Percentiles rank a stretch among this genome's conserved stretches.
These are phyloP conservation scores for Parafenestella ontariensis DNA, from an alignment of 2,329 filamentous ascomycete genomes.

Conservation along the genomic window DNA sequence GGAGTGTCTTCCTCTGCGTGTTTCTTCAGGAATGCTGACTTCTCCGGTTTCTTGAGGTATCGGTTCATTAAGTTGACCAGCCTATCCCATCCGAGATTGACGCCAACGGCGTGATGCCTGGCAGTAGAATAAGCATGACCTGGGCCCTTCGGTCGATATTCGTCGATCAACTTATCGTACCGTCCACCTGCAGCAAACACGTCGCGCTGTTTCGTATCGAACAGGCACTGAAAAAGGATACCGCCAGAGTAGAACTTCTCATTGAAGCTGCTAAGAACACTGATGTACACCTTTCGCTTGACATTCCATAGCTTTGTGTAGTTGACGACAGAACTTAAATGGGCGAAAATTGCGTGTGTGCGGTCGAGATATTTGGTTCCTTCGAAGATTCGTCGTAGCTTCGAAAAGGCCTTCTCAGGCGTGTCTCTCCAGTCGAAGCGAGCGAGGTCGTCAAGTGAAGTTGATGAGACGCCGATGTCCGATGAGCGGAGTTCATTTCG, in stretches of 20 bases:
- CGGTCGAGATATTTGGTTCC: constrained; percentile 61
- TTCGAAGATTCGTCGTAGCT: constrained; percentile 62
- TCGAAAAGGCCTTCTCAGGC: constrained; percentile 76
- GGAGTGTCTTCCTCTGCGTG: constrained; percentile 64
- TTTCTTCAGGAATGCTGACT: constrained; percentile 70
- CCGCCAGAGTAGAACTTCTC: constrained; percentile 85
- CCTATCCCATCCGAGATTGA: constrained; percentile 88
- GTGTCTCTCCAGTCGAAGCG: constrained; percentile 87
- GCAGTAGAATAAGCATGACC: constrained; percentile 55
- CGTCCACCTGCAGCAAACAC: constrained; percentile 93
- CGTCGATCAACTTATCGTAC: constrained; percentile 87
- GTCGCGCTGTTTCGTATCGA: constrained; percentile 79
- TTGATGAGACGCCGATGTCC: constrained; percentile 81
- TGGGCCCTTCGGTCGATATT: constrained; percentile 75
- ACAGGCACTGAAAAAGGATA: constrained; percentile 87
- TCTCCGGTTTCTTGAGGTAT: constrained; percentile 57
- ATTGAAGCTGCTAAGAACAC: constrained; percentile 85
- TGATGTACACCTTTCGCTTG: constrained; percentile 79
- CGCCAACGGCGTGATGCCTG: constrained; percentile 81
- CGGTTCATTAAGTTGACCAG: constrained; percentile 69
- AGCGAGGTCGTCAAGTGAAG: constrained; percentile 87
- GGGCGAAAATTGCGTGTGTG: constrained; percentile 68
- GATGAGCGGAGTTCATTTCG: constrained; percentile 82
- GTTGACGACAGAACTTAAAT: constrained; percentile 78
- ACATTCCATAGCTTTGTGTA: constrained; percentile 80